Evolutionary conservation across 345 rosid genomes (phyloP).

Genomic region (Hypericum perforatum): DNA sequence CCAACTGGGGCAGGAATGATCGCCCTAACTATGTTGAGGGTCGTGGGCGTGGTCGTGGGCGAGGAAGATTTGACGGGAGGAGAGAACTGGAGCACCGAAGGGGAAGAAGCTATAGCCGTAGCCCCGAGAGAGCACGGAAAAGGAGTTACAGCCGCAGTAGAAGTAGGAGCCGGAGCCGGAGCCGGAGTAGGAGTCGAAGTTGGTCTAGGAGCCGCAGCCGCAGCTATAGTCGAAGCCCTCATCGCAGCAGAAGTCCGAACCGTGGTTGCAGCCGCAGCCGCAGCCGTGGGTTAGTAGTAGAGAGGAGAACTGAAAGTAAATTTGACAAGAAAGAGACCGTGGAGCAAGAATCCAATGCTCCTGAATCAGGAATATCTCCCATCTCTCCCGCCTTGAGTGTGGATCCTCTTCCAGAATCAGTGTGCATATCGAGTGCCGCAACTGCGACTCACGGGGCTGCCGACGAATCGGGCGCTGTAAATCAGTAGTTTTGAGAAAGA

Average conservation of each 20-base stretch:
- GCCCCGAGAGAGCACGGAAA: constrained; percentile 59
- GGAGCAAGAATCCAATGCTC: too few species aligned
- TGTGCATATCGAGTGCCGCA: too few species aligned
- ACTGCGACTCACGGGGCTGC: too few species aligned
- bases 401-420: too few species aligned
- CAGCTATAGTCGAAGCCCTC: constrained; percentile 36
- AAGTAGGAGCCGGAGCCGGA: constrained; percentile 33
- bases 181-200: constrained; percentile 40
- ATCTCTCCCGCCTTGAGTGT: too few species aligned
- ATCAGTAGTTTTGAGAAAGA: too few species aligned
- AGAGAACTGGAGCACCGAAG: constrained; percentile 42
- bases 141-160: constrained; percentile 38
- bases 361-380: too few species aligned
- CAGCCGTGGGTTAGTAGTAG: constrained; percentile 9
- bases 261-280: neutral
- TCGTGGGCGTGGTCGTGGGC: constrained; percentile 61
- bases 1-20: constrained; percentile 47
- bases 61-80: constrained; percentile 70
- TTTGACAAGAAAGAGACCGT: too few species aligned
- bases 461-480: too few species aligned
- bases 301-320: too few species aligned
- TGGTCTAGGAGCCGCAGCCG: constrained; percentile 38
- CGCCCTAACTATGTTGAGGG: constrained; percentile 48
- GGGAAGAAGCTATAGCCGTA: constrained; percentile 65
- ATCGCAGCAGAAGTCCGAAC: constrained; percentile 22